Evolutionary conservation across 1,284 basidiomycete genomes (phyloP), one percentile per base, ranked within the genome.

Genomic region (Somion occarium): DNA sequence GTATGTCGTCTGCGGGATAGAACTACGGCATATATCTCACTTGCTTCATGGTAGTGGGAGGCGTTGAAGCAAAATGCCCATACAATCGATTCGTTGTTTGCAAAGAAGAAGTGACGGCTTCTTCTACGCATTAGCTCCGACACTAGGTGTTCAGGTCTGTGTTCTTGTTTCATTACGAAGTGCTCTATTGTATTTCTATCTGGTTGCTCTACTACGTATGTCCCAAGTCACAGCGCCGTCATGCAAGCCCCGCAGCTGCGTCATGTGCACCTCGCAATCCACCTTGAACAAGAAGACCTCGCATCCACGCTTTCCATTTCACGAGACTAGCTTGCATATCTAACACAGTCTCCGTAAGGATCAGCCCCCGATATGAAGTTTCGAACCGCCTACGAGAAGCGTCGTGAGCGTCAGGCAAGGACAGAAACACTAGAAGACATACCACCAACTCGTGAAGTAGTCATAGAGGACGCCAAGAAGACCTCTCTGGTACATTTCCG

Each of bases 371-470:
- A 56, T 83, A 83, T 12, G 71, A 67, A 49, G 63, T 78, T 60
- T 82, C 71, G 60, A 77, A 89, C 57, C 67, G 71, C 83, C 85
- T 88, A 58, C 34, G 53, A 18, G n/a, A 46, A 43, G 2, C 19
- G 20, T 12, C n/a, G 56, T 46, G 15, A 54, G 46, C 49, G 52
- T 51, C 26, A 61, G 27, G 34, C 18, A 41, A 20, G 43, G 47
- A 34, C 48, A 48, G 22, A 49, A 47, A 37, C 34, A n/a, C 48
- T 52, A 54, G 15, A 1, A 27, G 15, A 65, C 79, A 55, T 63
- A 83, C 85, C 86, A 85, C 85, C 84, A 91, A 53, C 75, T 75
- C 25, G 61, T 60, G 52, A 90, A 73, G 62, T 86, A 85, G 43
- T 76, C 72, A 38, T 61, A 59, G 37, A 87, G 57, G n/a, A 80